A percentile compares a stretch with the other conserved stretches of the same genome.
These are phyloP conservation scores for Rhodotorula sp. DNA, from an alignment of 1,284 basidiomycete genomes.

Conservation along the genomic window DNA sequence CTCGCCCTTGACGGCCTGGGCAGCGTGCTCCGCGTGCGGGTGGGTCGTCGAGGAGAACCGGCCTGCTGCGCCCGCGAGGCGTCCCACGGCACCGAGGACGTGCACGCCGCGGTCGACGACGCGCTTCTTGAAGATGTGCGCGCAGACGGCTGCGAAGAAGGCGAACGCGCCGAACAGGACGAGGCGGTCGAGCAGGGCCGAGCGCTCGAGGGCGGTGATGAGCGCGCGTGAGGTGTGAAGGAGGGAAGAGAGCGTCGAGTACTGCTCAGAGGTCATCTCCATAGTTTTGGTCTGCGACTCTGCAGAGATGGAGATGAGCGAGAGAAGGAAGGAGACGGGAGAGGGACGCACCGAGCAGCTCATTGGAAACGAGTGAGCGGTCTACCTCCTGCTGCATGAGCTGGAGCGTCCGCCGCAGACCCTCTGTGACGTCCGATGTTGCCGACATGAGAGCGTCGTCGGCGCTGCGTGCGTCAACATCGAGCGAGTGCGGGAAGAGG, in stretches of 20 bases:
- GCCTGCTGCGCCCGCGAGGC: conserved; percentile 1
- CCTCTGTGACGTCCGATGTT: conserved; percentile 81
- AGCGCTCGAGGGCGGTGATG: conserved; percentile 78
- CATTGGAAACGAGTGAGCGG: conserved; percentile 76
- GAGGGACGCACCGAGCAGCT: conserved; percentile 70
- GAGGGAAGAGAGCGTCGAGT: conserved; percentile 72
- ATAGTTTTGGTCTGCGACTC: conserved; percentile 78
- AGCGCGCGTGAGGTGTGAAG: conserved; percentile 77
- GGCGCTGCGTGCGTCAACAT: conserved; percentile 50
- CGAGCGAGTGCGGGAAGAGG: too few relatives aligned
- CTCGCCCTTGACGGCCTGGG: conserved; percentile 1
- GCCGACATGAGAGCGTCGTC: conserved; percentile 85
- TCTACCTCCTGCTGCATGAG: conserved; percentile 89
- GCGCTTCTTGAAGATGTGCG: conserved; percentile 82
- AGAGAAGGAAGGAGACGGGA: neutral
- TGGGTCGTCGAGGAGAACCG: neutral
- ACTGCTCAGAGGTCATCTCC: conserved; percentile 70
- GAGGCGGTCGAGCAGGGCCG: conserved; percentile 87
- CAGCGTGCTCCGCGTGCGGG: neutral
- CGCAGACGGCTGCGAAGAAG: conserved; percentile 80
- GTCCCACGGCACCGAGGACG: conserved; percentile 15
- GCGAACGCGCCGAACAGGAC: conserved; percentile 73
- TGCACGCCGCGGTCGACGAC: conserved; percentile 62
- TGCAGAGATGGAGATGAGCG: conserved; percentile 47
- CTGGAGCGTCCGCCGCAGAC: conserved; percentile 75